A percentile compares a stretch with the other conserved stretches of the same genome.
phyloP scores from a whole-genome alignment of 768 basidiomycete species.

The Pleurotus pulmonarius region DNA sequence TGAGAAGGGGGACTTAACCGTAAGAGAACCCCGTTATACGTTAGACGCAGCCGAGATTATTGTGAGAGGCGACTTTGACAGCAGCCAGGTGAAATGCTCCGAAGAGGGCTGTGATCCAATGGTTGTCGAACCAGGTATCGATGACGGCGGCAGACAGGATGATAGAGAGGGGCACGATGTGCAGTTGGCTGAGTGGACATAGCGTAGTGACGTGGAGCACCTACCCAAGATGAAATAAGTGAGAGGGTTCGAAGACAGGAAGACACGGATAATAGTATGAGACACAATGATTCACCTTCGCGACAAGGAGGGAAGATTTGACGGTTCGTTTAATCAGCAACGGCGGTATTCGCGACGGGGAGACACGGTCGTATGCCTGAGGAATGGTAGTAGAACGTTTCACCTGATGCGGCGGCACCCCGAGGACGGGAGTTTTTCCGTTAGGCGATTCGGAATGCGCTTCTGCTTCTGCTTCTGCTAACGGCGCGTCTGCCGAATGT shows the following conservation, averaged over 20 bases:
- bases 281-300: slow-evolving; percentile 1
- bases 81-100: slow-evolving; percentile 33
- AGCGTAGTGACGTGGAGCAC: slow-evolving; percentile 19
- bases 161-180: slow-evolving; percentile 16
- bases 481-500: neutral
- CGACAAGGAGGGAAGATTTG: slow-evolving; percentile 8
- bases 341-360: neutral
- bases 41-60: no score
- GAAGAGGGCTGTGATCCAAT: slow-evolving; percentile 32
- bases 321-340: neutral
- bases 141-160: slow-evolving; percentile 33
- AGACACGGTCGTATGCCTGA: neutral
- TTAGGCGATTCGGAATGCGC: neutral
- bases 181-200: slow-evolving; percentile 18
- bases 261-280: neutral
- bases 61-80: slow-evolving; percentile 9
- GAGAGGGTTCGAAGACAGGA: neutral
- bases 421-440: neutral
- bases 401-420: neutral
- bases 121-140: slow-evolving; percentile 42
- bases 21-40: no score
- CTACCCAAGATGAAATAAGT: slow-evolving; percentile 5
- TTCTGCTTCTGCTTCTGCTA: neutral
- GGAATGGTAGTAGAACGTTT: neutral
- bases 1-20: no score